Percentiles rank a stretch among this genome's conserved stretches.
Evolutionary conservation across 805 yeast genomes (phyloP).

Genomic region (Metschnikowia kofuensis): DNA sequence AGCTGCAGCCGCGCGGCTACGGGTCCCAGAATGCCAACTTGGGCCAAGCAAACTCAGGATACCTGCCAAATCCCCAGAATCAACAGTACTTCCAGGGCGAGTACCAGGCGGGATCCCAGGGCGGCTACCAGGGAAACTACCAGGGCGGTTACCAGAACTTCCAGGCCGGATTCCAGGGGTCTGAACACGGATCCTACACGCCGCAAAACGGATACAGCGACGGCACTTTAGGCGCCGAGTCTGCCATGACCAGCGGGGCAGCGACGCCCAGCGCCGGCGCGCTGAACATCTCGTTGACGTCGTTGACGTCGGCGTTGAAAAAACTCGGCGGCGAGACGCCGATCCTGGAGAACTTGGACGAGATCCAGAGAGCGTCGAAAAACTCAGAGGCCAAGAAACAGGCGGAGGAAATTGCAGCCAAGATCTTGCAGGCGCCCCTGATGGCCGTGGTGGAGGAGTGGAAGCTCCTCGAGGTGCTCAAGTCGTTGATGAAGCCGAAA

Average conservation of each 20-base stretch:
- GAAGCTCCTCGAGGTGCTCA: conserved; percentile 60
- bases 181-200: conserved; percentile 3
- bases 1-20: conserved; percentile 29
- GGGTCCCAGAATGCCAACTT: conserved; percentile 7
- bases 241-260: conserved; percentile 30
- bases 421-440: conserved; percentile 42
- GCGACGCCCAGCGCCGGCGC: conserved; percentile 35
- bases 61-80: neutral
- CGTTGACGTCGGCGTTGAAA: conserved; percentile 66
- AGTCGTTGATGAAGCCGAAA: conserved; percentile 70
- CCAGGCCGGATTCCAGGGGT: conserved; percentile 10
- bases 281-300: conserved; percentile 72
- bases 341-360: conserved; percentile 53
- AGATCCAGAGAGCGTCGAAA: conserved; percentile 49
- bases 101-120: conserved; percentile 1
- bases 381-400: conserved; percentile 55
- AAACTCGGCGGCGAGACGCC: conserved; percentile 62
- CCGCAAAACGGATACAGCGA: conserved; percentile 9
- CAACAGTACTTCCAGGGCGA: conserved; percentile 13
- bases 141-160: conserved; percentile 9
- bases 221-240: conserved; percentile 14
- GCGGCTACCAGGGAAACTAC: conserved; percentile 8
- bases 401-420: conserved; percentile 51
- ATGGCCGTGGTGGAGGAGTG: conserved; percentile 52
- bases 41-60: neutral